Percentiles rank a stretch among this genome's conserved stretches.
Evolutionary conservation across 2,329 filamentous ascomycete species (phyloP).

Genomic region (Penicillium concentricum): DNA sequence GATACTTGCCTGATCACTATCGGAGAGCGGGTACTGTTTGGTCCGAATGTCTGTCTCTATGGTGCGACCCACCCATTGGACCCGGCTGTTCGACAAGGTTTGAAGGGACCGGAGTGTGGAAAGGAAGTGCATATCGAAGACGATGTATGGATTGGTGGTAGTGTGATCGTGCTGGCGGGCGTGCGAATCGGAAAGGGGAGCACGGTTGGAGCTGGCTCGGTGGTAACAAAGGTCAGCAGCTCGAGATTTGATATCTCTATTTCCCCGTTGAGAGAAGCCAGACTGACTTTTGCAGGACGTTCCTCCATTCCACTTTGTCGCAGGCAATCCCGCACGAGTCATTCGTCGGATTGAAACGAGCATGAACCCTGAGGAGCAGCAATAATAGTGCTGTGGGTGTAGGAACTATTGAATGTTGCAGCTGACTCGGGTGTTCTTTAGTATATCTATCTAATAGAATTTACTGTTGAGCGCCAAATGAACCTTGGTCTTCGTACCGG

Average conservation of each 20-base stretch:
- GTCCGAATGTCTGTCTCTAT: slow-evolving; percentile 54
- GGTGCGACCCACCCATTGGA: slow-evolving; percentile 55
- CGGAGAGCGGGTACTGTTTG: slow-evolving; percentile 53
- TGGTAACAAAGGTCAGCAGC: slow-evolving; percentile 38
- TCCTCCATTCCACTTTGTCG: slow-evolving; percentile 29
- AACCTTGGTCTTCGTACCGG: not conserved
- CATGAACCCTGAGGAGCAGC: slow-evolving; percentile 21
- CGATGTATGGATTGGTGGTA: slow-evolving; percentile 51
- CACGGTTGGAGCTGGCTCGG: slow-evolving; percentile 42
- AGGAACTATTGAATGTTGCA: not conserved
- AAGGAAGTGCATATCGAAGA: slow-evolving; percentile 50
- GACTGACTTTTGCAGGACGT: slow-evolving; percentile 21
- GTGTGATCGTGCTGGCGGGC: slow-evolving; percentile 45
- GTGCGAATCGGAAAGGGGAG: slow-evolving; percentile 44
- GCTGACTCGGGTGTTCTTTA: not conserved
- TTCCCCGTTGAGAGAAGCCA: not conserved
- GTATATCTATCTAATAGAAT: not conserved
- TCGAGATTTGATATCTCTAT: not conserved
- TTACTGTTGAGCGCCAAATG: not conserved
- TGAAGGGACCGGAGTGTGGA: slow-evolving; percentile 51
- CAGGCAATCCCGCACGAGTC: slow-evolving; percentile 27
- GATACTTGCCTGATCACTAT: slow-evolving; percentile 55
- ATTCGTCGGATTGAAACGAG: slow-evolving; percentile 26
- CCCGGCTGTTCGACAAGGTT: slow-evolving; percentile 44
- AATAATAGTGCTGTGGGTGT: not conserved